Conservation (phyloP, 257 asterid species). For the Gynochthodes officinalis region DNA sequence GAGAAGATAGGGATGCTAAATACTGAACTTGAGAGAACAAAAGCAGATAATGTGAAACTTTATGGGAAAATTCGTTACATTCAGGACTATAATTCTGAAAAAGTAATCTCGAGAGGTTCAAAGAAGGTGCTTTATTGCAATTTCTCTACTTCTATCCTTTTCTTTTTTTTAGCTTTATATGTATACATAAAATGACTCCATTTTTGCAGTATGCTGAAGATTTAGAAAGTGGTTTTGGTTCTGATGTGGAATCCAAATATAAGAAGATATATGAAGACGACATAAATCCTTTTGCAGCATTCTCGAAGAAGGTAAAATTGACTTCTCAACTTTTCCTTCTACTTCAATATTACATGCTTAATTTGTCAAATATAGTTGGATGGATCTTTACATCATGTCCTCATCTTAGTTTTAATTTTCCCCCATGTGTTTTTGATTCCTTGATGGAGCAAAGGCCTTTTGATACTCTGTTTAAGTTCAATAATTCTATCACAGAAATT, state of each 20-base stretch:
- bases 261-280: conserved; percentile 97
- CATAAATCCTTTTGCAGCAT: conserved; percentile 98
- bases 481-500: background rate
- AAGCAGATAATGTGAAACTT: conserved; percentile 96
- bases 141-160: conserved; percentile 13
- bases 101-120: conserved; percentile 93
- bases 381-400: background rate
- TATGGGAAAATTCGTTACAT: conserved; percentile 96
- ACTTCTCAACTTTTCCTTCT: conserved; percentile 11
- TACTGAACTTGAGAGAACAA: conserved; percentile 85
- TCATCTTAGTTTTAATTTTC: background rate
- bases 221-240: conserved; percentile 88
- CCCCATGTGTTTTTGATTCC: background rate
- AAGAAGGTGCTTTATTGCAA: conserved; percentile 66
- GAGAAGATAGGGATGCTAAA: conserved; percentile 82
- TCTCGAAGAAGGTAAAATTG: conserved; percentile 75
- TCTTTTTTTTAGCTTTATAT: conserved; percentile 14
- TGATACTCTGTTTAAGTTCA: background rate
- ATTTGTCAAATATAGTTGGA: background rate
- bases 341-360: conserved; percentile 14
- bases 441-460: background rate
- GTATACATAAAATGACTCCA: conserved; percentile 1
- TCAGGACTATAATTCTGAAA: conserved; percentile 97
- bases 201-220: conserved; percentile 82
- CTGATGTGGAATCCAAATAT: conserved; percentile 98